Evolutionary conservation across 768 basidiomycete species (phyloP), one percentile per base, ranked within the genome.

Genomic region (Boletus tomentosulus): DNA sequence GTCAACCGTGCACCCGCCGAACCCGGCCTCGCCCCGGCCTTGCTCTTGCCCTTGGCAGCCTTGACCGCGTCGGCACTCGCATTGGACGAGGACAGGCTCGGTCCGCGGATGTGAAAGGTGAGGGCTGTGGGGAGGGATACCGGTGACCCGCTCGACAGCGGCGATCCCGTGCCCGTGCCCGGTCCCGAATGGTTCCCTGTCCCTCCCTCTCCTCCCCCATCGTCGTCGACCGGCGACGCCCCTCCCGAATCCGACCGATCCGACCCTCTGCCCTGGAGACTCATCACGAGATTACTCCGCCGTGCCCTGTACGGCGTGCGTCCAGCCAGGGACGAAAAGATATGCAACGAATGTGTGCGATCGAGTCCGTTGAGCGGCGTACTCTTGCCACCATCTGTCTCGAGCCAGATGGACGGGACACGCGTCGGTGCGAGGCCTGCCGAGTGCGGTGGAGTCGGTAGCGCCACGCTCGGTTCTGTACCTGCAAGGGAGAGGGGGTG

Each of bases 391-490:
- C 69, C 70, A 56, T 81, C 79, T 4, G 70, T 68, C 54, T 77
- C 71, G 50, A 76, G 68, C 82, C 80, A 81, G 59, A 79, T 74
- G 2, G 79, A 78, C 1, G 82, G 79, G 16, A 81, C 74, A 0
- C 30, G 52, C 0, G 64, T 62, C 3, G 15, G 48, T 1, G 57
- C 53, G 35, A 63, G 61, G 16, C 60, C 51, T 8, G 64, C 60
- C 24, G 68, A 59, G 28, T 59, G 63, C 6, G 68, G 64, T 6
- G 60, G 56, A 4, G 56, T 46, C 1, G 66, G 66, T 4, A 64
- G 54, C n/a, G 51, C 34, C 28, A 49, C 12, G 3, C 38, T 48
- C 31, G 66, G 56, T 50, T 60, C 48, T 2, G 62, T 53, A 5
- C 59, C 66, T 68, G 22, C 3, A 24, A 10, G 13, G 0, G 3